Evolutionary conservation across 2,329 filamentous ascomycete species (phyloP).

Genomic region (Phyllosticta citriasiana): DNA sequence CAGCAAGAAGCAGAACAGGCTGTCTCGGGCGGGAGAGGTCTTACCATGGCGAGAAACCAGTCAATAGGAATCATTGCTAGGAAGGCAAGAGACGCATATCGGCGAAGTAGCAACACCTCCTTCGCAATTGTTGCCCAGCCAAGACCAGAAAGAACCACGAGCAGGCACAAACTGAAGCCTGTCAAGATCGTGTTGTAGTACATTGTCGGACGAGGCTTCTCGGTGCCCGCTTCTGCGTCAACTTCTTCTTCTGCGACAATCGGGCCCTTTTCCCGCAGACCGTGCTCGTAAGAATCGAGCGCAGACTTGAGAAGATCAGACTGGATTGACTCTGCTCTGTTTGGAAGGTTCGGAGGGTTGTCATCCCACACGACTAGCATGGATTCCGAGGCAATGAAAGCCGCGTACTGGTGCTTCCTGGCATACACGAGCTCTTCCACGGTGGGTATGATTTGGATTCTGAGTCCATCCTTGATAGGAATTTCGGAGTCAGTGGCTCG

Average conservation of each 20-base stretch:
- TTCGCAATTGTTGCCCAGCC: conserved; percentile 61
- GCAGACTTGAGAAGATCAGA: conserved; percentile 68
- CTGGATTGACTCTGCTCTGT: conserved; percentile 62
- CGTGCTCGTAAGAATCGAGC: conserved; percentile 54
- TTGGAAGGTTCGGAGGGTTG: conserved; percentile 59
- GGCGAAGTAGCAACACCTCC: conserved; percentile 55
- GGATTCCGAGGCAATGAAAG: conserved; percentile 62
- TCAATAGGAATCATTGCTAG: conserved; percentile 59
- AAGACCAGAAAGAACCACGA: conserved; percentile 57
- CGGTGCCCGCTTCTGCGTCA: conserved; percentile 61
- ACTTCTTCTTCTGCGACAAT: conserved; percentile 45
- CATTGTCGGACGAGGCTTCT: conserved; percentile 56
- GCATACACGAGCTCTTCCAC: conserved; percentile 61
- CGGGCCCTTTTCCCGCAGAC: conserved; percentile 38
- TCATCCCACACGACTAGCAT: conserved; percentile 76
- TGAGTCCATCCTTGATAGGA: conserved; percentile 65
- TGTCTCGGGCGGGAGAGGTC: conserved; percentile 2
- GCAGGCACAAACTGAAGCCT: conserved; percentile 53
- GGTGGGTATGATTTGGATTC: conserved; percentile 64
- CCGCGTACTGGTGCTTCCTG: conserved; percentile 70
- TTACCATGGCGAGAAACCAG: conserved; percentile 63
- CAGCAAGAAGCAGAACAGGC: neutral
- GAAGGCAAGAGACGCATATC: conserved; percentile 54
- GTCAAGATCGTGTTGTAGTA: conserved; percentile 62
- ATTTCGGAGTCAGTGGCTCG: conserved; percentile 46